Percentiles rank a stretch among this genome's conserved stretches.
Conservation (phyloP, 1,139 yeast species). For the Entelexis sorbosivorans region DNA sequence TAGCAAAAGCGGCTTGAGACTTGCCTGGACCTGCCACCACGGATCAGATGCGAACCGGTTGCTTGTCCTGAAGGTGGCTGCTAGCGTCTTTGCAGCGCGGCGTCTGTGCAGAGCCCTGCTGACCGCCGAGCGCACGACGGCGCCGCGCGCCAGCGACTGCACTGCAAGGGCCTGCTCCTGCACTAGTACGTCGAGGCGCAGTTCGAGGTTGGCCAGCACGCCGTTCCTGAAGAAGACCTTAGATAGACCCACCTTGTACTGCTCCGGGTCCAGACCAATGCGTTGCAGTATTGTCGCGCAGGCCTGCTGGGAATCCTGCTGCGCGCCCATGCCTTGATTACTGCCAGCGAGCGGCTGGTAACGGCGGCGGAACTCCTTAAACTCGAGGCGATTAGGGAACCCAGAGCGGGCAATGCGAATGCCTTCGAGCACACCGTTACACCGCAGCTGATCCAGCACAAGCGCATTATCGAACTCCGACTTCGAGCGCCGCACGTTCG, state of each 20-base stretch:
- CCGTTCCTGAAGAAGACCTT: constrained; percentile 96
- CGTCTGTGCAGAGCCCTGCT: constrained; percentile 45
- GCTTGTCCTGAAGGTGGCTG: constrained; percentile 49
- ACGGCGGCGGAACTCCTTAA: constrained; percentile 65
- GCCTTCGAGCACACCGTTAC: constrained; percentile 97
- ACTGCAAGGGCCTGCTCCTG: constrained; percentile 47
- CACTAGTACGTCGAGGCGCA: constrained; percentile 57
- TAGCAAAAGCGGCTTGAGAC: constrained; percentile 61
- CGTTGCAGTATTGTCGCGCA: constrained; percentile 57
- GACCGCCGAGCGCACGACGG: constrained; percentile 44
- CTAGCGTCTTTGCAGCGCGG: constrained; percentile 62
- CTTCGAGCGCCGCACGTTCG: constrained; percentile 68
- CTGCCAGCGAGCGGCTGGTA: constrained; percentile 48
- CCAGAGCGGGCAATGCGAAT: constrained; percentile 95
- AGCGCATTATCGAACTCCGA: constrained; percentile 60
- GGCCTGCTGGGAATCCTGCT: constrained; percentile 43
- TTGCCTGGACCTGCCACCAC: constrained; percentile 69
- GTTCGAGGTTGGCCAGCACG: constrained; percentile 83
- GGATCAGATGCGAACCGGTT: constrained; percentile 49
- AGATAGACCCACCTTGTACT: constrained; percentile 70
- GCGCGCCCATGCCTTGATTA: constrained; percentile 3
- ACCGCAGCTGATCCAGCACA: constrained; percentile 80
- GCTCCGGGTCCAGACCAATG: constrained; percentile 49
- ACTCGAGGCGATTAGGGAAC: constrained; percentile 82
- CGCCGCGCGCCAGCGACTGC: constrained; percentile 63